A percentile compares a stretch with the other conserved stretches of the same genome.
These are phyloP conservation scores for Chlorella ohadii DNA, from an alignment of 139 green algal genomes.

Conservation along the genomic window DNA sequence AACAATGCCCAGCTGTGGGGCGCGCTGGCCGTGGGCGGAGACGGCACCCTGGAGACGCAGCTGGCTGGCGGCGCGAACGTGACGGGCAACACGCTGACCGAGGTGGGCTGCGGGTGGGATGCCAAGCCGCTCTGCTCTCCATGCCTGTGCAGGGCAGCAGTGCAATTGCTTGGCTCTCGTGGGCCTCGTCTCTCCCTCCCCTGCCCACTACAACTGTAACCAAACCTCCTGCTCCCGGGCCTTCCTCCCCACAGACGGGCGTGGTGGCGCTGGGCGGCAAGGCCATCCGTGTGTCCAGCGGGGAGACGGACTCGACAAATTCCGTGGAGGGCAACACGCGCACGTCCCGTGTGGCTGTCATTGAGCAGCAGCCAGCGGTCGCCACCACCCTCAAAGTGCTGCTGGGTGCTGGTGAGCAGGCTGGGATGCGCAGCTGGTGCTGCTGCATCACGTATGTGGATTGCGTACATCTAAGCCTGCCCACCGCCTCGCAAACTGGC, in stretches of 20 bases:
- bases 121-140: no score
- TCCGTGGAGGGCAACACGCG: background rate
- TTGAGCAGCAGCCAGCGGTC: background rate
- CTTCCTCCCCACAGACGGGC: background rate
- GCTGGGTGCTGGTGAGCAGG: background rate
- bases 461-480: no score
- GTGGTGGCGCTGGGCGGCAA: background rate
- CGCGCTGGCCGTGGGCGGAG: slow-evolving; percentile 3
- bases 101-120: background rate
- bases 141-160: no score
- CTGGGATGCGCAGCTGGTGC: background rate
- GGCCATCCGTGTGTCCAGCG: background rate
- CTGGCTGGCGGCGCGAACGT: background rate
- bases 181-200: background rate
- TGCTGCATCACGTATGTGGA: no score
- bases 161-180: no score
- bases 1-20: slow-evolving; percentile 1
- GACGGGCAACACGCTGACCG: background rate
- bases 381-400: background rate
- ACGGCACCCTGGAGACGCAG: background rate
- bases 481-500: background rate
- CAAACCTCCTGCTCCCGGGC: background rate
- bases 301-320: background rate
- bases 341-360: background rate
- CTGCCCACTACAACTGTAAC: no score